Evolutionary conservation across 176 grass and related monocot species (phyloP).

Genomic region (Elymus sibiricus): DNA sequence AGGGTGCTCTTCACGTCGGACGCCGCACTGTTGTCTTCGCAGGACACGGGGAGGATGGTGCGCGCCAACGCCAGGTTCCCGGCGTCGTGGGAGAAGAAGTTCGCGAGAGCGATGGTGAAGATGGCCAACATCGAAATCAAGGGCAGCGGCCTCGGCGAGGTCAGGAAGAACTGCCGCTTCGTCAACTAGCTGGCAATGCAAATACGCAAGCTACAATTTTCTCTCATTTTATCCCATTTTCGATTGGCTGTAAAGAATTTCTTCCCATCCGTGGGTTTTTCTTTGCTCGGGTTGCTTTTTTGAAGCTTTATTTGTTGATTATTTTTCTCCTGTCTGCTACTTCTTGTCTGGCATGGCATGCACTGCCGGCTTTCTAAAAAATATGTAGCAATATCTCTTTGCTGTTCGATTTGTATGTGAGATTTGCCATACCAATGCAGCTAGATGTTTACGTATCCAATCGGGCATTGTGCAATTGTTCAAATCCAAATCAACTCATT

Average conservation of each 20-base stretch:
- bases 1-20: slow-evolving; percentile 40
- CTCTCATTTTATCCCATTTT: neutral
- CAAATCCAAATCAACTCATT: too few species aligned
- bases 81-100: slow-evolving; percentile 27
- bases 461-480: too few species aligned
- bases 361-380: neutral
- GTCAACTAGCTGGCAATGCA: slow-evolving; percentile 14
- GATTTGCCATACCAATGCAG: neutral
- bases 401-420: neutral
- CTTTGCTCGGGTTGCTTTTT: neutral
- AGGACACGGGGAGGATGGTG: neutral
- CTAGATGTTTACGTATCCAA: neutral
- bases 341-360: too few species aligned
- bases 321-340: neutral
- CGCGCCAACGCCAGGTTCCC: neutral
- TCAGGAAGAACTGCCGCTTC: slow-evolving; percentile 38
- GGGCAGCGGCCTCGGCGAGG: slow-evolving; percentile 9
- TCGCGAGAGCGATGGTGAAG: slow-evolving; percentile 42
- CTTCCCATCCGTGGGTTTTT: neutral
- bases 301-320: neutral
- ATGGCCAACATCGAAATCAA: slow-evolving; percentile 27
- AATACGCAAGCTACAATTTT: neutral
- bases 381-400: neutral
- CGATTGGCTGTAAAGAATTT: neutral
- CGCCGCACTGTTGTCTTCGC: slow-evolving; percentile 6